Conservation (phyloP, 2,329 filamentous ascomycete genomes). For the Penicillium capsulatum region DNA sequence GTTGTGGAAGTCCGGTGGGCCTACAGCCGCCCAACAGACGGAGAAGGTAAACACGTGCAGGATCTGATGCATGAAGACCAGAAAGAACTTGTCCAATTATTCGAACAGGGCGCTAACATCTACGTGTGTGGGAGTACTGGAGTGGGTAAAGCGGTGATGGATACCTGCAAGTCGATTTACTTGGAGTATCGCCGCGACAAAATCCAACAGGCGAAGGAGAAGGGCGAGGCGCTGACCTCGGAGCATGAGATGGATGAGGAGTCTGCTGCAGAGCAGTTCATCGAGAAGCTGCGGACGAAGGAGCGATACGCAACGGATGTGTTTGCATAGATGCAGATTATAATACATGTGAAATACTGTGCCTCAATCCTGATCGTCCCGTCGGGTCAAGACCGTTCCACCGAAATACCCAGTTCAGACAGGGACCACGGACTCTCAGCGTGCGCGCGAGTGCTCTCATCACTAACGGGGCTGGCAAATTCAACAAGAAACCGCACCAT, state of each 20-base stretch:
- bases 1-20: constrained; percentile 60
- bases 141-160: constrained; percentile 49
- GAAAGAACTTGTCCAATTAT: constrained; percentile 44
- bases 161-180: constrained; percentile 36
- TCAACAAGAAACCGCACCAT: constrained; percentile 37
- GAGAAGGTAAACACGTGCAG: constrained; percentile 52
- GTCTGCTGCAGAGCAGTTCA: constrained; percentile 28
- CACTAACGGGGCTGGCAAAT: constrained; percentile 15
- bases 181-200: constrained; percentile 29
- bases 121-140: constrained; percentile 62
- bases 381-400: too few relatives aligned
- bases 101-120: constrained; percentile 51
- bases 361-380: not conserved
- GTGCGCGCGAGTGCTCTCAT: not conserved
- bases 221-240: constrained; percentile 32
- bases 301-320: constrained; percentile 59
- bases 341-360: not conserved
- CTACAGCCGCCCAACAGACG: constrained; percentile 50
- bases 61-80: constrained; percentile 50
- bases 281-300: constrained; percentile 39
- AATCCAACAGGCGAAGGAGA: constrained; percentile 33
- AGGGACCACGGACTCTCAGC: not conserved
- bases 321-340: constrained; percentile 38
- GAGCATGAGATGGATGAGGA: constrained; percentile 21
- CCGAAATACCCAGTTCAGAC: too few relatives aligned